Base-by-base conservation (phyloP, 164 flowering plant genomes). In the Magnolia officinalis region DNA sequence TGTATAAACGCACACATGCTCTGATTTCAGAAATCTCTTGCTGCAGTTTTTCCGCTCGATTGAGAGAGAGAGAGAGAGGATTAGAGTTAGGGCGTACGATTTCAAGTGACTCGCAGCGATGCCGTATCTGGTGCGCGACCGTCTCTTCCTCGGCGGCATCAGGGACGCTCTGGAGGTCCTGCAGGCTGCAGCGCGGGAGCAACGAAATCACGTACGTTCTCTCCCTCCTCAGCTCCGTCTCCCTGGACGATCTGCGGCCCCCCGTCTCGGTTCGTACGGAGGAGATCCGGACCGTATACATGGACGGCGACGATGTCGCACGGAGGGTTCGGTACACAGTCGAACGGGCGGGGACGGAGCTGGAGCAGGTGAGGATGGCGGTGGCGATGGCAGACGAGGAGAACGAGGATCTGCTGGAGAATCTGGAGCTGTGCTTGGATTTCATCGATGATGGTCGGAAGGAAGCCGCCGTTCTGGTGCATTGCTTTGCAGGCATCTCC, bases 401-500 rank as follows among this genome's bases (percentile, higher is more conserved):
- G 83, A 87, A 80, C 61, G 97, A 94, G 82, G 74, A 89, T 78
- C 78, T 94, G 80, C 80, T 94, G 89, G 98, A 92, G 82, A 89
- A 88, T 83, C 85, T 94, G 87, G 95, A 94, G 75, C 90, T 84
- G 6, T 92, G 93, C 78, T 87, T 92, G 83, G 88, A 92, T 80
- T 94, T 92, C 71, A 89, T 94, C 76, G 92, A 90, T 29, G 73
- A 85, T 63, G 84, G 91, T 71, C 80, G 98, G 66, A 91, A 88
- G 78, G 85, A 91, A 50, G 63, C 19, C 8, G 79, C 91, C 2
- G 88, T 94, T 83, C 81, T 94, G 83, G 98, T 94, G 64, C 98
- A 94, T 83, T 94, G 98, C 85, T 94, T 94, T 75, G 98, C 98
- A 4, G 98, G 98, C n/a, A 96, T 94, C 9, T 94, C 98, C 0